phyloP scores from a whole-genome alignment of 2,329 filamentous ascomycete species.

The Fusarium lyarnte region DNA sequence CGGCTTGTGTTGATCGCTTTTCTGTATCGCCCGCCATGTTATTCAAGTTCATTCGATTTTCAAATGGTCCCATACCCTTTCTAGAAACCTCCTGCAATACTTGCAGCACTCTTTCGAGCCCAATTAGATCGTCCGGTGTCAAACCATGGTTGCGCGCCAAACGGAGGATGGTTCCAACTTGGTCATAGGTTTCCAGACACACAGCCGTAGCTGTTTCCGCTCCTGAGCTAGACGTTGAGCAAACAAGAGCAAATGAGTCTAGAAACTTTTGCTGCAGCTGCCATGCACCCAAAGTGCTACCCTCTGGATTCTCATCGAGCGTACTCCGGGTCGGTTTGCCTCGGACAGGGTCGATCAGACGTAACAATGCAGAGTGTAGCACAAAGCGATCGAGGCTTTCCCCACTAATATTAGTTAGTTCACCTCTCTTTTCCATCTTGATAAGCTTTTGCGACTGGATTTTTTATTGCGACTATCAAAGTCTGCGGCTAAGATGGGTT shows the following conservation, averaged over 20 bases:
- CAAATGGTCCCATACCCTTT: not conserved
- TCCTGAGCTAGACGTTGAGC: slow-evolving; percentile 36
- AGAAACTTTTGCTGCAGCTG: slow-evolving; percentile 45
- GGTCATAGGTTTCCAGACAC: slow-evolving; percentile 40
- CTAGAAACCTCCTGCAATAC: slow-evolving; percentile 2
- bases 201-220: slow-evolving; percentile 45
- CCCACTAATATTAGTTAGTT: not conserved
- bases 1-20: slow-evolving; percentile 6
- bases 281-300: not conserved
- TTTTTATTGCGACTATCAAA: not conserved
- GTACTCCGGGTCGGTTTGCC: slow-evolving; percentile 3
- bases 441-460: no score
- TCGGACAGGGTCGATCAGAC: slow-evolving; percentile 14
- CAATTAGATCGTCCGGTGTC: not conserved
- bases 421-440: not conserved
- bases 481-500: not conserved
- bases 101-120: not conserved
- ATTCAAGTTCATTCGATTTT: not conserved
- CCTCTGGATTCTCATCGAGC: slow-evolving; percentile 2
- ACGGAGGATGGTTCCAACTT: slow-evolving; percentile 6
- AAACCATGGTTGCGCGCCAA: slow-evolving; percentile 43
- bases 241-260: slow-evolving; percentile 48
- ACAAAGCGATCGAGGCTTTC: slow-evolving; percentile 3
- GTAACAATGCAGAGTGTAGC: not conserved
- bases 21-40: not conserved